phyloP scores from a whole-genome alignment of 345 rosid species.

The Microthlaspi erraticum region DNA sequence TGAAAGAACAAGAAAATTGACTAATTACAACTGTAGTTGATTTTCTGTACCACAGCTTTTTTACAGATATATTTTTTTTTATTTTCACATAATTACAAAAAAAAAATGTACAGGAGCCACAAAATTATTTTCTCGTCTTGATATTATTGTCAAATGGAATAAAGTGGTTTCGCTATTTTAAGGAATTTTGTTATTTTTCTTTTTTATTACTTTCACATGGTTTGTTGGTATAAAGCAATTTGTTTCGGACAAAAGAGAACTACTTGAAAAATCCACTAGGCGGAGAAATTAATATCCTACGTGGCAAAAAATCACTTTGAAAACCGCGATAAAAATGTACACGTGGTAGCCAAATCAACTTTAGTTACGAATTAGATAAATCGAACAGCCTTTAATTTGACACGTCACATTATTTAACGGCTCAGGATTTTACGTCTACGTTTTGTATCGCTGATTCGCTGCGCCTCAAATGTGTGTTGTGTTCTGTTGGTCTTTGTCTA shows the following conservation, averaged over 20 bases:
- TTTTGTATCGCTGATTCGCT: neutral
- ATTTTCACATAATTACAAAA: neutral
- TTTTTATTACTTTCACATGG: slow-evolving; percentile 37
- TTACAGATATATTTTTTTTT: no score
- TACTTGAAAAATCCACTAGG: slow-evolving; percentile 21
- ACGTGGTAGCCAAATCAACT: slow-evolving; percentile 8
- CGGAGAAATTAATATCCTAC: slow-evolving; percentile 13
- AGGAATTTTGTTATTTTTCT: neutral
- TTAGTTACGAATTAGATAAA: neutral
- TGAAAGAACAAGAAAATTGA: neutral
- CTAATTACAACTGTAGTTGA: slow-evolving; percentile 1
- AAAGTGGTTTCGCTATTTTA: slow-evolving; percentile 37
- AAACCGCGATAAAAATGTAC: neutral
- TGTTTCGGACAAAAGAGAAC: slow-evolving; percentile 24
- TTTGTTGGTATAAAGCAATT: slow-evolving; percentile 35
- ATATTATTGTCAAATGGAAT: slow-evolving; percentile 37
- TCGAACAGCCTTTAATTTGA: neutral
- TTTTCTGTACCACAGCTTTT: neutral
- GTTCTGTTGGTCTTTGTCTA: neutral
- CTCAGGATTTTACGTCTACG: neutral
- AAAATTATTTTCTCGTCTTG: slow-evolving; percentile 16
- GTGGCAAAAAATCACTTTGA: slow-evolving; percentile 10
- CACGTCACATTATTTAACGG: slow-evolving; percentile 23
- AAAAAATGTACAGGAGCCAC: neutral
- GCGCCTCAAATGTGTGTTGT: neutral